A percentile compares a stretch with the other conserved stretches of the same genome.
Conservation (phyloP, 768 basidiomycete species). For the Boletellus sp. region DNA sequence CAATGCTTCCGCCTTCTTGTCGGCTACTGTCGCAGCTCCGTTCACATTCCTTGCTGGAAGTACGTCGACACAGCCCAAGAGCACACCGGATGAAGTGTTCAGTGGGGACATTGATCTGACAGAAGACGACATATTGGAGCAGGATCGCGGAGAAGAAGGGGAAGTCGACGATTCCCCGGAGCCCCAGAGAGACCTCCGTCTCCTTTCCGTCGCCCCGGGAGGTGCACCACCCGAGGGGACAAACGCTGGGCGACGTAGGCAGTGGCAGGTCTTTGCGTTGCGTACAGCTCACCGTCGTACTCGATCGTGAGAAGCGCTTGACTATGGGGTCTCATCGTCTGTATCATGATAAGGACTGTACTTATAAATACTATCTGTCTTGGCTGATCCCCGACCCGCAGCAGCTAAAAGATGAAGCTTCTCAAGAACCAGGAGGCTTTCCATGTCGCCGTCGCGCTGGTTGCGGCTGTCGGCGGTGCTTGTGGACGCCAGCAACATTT, state of each 20-base stretch:
- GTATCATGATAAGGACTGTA: no score
- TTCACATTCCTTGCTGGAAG: constrained; percentile 50
- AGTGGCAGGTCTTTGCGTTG: constrained; percentile 48
- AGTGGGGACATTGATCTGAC: constrained; percentile 64
- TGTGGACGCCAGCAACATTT: constrained; percentile 17
- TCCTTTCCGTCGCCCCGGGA: constrained; percentile 48
- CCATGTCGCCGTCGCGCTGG: background rate
- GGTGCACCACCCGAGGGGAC: constrained; percentile 28
- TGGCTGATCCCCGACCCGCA: background rate
- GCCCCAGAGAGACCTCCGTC: constrained; percentile 48
- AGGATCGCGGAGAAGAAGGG: constrained; percentile 73
- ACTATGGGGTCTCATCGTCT: no score
- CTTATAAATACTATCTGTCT: no score
- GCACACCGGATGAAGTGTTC: constrained; percentile 67
- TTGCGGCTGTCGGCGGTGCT: background rate
- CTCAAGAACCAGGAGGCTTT: no score
- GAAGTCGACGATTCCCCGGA: constrained; percentile 75
- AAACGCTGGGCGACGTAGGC: constrained; percentile 39
- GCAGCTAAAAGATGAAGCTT: constrained; percentile 11
- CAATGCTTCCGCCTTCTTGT: constrained; percentile 63
- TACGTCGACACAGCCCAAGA: constrained; percentile 29
- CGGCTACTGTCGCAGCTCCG: constrained; percentile 57
- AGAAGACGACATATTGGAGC: constrained; percentile 76
- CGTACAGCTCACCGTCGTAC: constrained; percentile 30
- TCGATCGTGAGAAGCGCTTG: background rate